These are phyloP conservation scores for Verticillium isaacii DNA, from an alignment of 2,329 filamentous ascomycete genomes.

Conservation along the genomic window DNA sequence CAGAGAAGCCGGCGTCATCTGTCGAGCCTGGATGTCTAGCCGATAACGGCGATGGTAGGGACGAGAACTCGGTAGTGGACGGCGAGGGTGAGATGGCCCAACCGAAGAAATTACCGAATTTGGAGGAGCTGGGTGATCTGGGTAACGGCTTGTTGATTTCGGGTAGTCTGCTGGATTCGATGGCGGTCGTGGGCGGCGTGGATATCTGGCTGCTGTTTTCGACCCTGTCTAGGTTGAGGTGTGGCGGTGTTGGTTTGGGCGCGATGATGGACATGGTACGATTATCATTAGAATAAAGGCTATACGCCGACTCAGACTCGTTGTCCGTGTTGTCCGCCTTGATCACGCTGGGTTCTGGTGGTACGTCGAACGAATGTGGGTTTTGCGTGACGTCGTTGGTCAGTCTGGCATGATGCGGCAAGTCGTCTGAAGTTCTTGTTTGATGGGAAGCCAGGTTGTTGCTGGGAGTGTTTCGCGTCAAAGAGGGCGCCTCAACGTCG, in stretches of 20 bases:
- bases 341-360: conserved; percentile 15
- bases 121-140: conserved; percentile 46
- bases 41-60: conserved; percentile 48
- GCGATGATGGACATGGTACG: conserved; percentile 43
- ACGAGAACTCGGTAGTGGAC: conserved; percentile 46
- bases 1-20: conserved; percentile 29
- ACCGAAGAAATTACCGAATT: conserved; percentile 48
- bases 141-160: conserved; percentile 51
- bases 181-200: conserved; percentile 18
- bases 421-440: conserved; percentile 18
- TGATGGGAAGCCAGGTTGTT: conserved; percentile 38
- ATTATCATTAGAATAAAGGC: conserved; percentile 31
- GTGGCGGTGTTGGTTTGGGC: conserved; percentile 46
- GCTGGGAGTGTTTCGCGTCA: conserved; percentile 32
- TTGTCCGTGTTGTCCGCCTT: conserved; percentile 29
- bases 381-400: neutral
- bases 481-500: conserved; percentile 15
- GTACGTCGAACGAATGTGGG: conserved; percentile 9
- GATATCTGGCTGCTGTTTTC: conserved; percentile 20
- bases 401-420: neutral
- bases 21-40: conserved; percentile 30
- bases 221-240: conserved; percentile 44
- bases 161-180: conserved; percentile 18
- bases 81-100: conserved; percentile 45
- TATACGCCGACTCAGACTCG: conserved; percentile 24